Percentiles rank a stretch among this genome's conserved stretches.
These are phyloP conservation scores for Gnomoniopsis sp. DNA, from an alignment of 2,329 filamentous ascomycete genomes.

Conservation along the genomic window DNA sequence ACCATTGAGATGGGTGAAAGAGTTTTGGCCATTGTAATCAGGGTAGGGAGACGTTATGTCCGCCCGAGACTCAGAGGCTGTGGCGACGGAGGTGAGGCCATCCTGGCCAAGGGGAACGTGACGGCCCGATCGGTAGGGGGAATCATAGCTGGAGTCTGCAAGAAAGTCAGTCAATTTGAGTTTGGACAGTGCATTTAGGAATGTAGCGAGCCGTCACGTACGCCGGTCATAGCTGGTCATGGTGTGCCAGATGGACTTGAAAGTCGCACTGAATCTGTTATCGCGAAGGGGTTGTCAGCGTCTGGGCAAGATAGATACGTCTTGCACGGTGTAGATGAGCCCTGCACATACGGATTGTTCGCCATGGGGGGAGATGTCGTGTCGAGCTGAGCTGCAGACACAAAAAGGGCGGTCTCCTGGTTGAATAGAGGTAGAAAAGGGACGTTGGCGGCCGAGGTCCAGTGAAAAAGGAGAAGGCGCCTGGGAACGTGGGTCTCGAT, in stretches of 20 bases:
- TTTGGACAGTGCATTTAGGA: constrained; percentile 5
- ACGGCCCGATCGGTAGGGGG: constrained; percentile 84
- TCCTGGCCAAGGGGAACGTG: constrained; percentile 80
- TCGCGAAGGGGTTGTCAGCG: constrained; percentile 7
- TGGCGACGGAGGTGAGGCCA: constrained; percentile 77
- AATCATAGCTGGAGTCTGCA: constrained; percentile 91
- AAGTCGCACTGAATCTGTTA: constrained; percentile 63
- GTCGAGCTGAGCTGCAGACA: constrained; percentile 10
- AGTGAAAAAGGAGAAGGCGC: constrained; percentile 16
- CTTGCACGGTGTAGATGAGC: background rate
- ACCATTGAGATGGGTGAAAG: constrained; percentile 48
- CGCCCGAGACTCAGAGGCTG: constrained; percentile 81
- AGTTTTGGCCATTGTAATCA: constrained; percentile 62
- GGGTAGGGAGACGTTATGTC: constrained; percentile 78
- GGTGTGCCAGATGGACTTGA: constrained; percentile 93
- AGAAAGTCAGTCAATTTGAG: constrained; percentile 20
- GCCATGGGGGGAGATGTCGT: constrained; percentile 15
- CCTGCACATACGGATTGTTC: constrained; percentile 17
- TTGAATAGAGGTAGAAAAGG: constrained; percentile 9
- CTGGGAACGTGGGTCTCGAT: constrained; percentile 18
- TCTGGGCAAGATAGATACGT: background rate
- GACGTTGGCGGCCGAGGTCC: constrained; percentile 13
- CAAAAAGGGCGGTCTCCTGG: constrained; percentile 1
- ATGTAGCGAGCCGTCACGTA: constrained; percentile 38
- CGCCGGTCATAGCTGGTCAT: constrained; percentile 71